Evolutionary conservation across 1,139 yeast genomes (phyloP), one percentile per base, ranked within the genome.

Genomic region (Hyphopichia burtonii): DNA sequence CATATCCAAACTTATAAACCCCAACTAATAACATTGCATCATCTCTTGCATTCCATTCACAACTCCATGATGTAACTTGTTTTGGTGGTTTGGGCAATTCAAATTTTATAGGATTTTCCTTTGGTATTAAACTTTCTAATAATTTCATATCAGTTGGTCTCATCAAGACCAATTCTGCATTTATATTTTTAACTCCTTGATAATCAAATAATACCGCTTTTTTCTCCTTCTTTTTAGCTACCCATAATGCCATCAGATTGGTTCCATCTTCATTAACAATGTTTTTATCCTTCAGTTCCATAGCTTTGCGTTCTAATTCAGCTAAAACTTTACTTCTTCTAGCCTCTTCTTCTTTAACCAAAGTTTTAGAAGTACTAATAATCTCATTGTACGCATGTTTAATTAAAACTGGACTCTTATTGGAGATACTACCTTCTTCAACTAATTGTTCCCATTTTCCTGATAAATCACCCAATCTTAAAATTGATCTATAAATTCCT

Each of bases 161-260:
- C 46, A 82, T 80, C 28, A 91, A 54, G 20, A 93, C 78, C 43
- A 89, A 71, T 61, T 94, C 99, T 0, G 99, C 99, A 66, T 94
- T 94, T 53, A 94, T 70, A 50, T 85, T 86, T 61, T 88, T 87
- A 35, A 91, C 96, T 23, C 93, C 95, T 44, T 83, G 86, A 62
- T 84, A 90, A 54, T 89, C 96, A 65, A 94, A 90, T 44, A 93
- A 66, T 19, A 90, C 86, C 0, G 98, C 98, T 61, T 86, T 88
- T 61, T 68, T 88, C 77, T 68, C 94, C 85, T 67, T 83, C 82
- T 67, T 84, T 73, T 68, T 84, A 57, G 66, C 81, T 52, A 51
- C 77, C 81, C 71, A 80, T 54, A 60, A 79, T 37, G 64, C 78
- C 48, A 59, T 71, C 54, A 57, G 75, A 61, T 60, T 61, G 3